phyloP scores from a whole-genome alignment of 129 eudicot species.

The Solidago caesia region DNA sequence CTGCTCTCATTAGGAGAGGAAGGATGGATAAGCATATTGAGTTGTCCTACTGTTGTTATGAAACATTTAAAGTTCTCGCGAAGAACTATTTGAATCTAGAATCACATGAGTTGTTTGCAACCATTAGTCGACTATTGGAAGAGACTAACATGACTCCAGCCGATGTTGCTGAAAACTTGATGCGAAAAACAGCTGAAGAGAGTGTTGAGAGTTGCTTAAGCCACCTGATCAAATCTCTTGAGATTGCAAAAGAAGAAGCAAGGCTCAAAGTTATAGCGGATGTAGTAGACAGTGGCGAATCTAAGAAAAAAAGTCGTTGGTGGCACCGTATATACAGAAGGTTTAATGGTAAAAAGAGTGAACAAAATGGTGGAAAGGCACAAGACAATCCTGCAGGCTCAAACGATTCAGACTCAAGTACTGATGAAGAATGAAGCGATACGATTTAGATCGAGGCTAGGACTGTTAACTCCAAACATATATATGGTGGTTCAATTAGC shows the following conservation, averaged over 20 bases:
- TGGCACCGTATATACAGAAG: not conserved
- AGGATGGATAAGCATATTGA: conserved; percentile 33
- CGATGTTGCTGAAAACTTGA: conserved; percentile 34
- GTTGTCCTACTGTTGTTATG: conserved; percentile 23
- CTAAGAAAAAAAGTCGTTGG: not conserved
- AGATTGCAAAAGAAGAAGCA: conserved; percentile 21
- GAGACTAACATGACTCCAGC: conserved; percentile 32
- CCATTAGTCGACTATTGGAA: conserved; percentile 17
- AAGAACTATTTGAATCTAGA: conserved; percentile 25
- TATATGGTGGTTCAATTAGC: not conserved
- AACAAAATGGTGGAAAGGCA: conserved; percentile 14
- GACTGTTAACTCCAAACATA: not conserved
- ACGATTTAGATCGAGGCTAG: not conserved
- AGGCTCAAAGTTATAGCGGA: conserved; percentile 15
- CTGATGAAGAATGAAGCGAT: not conserved
- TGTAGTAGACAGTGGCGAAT: not conserved
- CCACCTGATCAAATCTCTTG: conserved; percentile 19
- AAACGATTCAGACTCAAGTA: not conserved
- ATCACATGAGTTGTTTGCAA: conserved; percentile 24
- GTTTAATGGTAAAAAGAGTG: conserved; percentile 7
- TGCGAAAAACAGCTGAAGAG: conserved; percentile 30
- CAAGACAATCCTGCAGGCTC: not conserved
- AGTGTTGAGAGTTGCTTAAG: conserved; percentile 22
- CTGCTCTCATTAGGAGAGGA: conserved; percentile 28
- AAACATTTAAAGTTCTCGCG: conserved; percentile 23